Base-by-base conservation (phyloP, 371 early-diverging fungal species). In the Fennellomyces sp. region DNA sequence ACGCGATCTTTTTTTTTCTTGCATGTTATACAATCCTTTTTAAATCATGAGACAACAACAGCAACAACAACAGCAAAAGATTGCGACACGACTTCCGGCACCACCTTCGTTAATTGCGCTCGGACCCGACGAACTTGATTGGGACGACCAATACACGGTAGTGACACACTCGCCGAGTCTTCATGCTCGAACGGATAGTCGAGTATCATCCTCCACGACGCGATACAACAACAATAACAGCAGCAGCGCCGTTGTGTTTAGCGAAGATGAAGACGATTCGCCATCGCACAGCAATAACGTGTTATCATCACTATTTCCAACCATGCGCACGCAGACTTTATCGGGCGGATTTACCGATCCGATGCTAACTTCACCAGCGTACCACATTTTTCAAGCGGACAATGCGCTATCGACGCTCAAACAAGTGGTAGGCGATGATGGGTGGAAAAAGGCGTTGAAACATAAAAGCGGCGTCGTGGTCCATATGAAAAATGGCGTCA, bases 401-500 rank as follows among this genome's bases (percentile, higher is more conserved):
- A 80, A 70, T 66, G 73, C 78, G 1, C 58, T 76, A 27, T 28
- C 60, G 4, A 68, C 68, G 1, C 58, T 82, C 26, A 82, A 79
- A 50, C 72, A 72, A 31, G 55, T 73, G 12, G 69, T 71, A 29
- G n/a, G 59, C n/a, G 75, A 76, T 39, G 76, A 72, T 28, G 84
- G 81, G 2, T 90, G 90, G 90, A 87, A 90, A 64, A 85, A 86
- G 59, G 85, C 84, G 23, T 61, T 86, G 27, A 85, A 83, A 13
- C 87, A 88, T 63, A 86, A 86, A 55, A 85, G 84, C 51, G 87
- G 86, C n/a, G 84, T 87, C 29, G 76, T 87, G 1, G 89, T 88
- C n/a, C 85, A 83, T 56, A 83, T 84, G 68, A 75, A 74, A 30
- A 69, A 60, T 29, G 78, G 84, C 12, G 65, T 75, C 17, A 62